Evolutionary conservation across 768 basidiomycete genomes (phyloP).

Genomic region (Trametes punicea): DNA sequence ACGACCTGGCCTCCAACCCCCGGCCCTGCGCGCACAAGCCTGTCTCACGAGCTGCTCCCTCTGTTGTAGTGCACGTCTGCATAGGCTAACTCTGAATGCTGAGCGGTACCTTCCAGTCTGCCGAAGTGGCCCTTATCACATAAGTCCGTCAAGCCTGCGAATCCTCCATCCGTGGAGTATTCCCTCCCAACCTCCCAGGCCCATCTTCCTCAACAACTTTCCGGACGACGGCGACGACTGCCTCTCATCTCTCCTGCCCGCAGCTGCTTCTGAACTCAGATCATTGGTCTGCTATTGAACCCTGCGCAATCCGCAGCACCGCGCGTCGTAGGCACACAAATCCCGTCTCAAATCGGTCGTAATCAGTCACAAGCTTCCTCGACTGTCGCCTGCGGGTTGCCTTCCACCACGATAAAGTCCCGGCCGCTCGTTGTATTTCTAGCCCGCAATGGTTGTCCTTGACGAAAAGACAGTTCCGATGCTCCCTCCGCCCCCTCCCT

Average conservation of each 20-base stretch:
- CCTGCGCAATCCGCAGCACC: slow-evolving; percentile 17
- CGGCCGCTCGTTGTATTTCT: slow-evolving; percentile 8
- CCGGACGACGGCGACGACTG: slow-evolving; percentile 7
- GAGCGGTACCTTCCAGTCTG: background rate
- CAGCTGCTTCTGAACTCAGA: slow-evolving; percentile 14
- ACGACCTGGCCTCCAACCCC: too few species aligned
- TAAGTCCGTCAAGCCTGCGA: slow-evolving; percentile 1
- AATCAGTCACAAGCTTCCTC: slow-evolving; percentile 13
- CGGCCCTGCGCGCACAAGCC: too few species aligned
- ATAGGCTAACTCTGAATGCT: background rate
- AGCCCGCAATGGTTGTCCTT: slow-evolving; percentile 39
- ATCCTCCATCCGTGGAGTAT: slow-evolving; percentile 6
- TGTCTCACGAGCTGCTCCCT: too few species aligned
- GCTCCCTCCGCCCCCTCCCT: slow-evolving; percentile 38
- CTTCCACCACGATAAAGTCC: slow-evolving; percentile 13
- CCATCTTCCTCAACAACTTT: background rate
- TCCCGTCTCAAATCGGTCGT: background rate
- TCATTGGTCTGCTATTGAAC: slow-evolving; percentile 4
- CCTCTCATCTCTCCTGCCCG: slow-evolving; percentile 2
- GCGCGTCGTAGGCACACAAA: background rate
- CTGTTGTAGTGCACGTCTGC: too few species aligned
- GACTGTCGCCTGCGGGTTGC: slow-evolving; percentile 1
- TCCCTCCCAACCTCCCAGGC: slow-evolving; percentile 7
- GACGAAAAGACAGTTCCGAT: slow-evolving; percentile 40
- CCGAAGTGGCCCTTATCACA: background rate